These are phyloP conservation scores for Vanilla planifolia DNA, from an alignment of 106 monocot species.

Conservation along the genomic window DNA sequence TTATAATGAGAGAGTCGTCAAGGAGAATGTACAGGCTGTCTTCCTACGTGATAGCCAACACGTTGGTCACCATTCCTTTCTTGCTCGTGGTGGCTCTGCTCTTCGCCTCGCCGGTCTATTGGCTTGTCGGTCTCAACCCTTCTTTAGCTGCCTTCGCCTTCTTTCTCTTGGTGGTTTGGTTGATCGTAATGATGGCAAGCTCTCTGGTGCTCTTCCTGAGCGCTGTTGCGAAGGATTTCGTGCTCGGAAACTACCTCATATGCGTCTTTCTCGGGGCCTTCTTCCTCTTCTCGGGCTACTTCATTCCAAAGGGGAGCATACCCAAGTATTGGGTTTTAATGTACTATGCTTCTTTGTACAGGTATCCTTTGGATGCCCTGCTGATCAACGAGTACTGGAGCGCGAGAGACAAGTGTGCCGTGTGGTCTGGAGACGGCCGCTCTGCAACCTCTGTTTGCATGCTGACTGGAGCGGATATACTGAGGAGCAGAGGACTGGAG, in stretches of 20 bases:
- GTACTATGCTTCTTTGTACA: conserved; percentile 85
- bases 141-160: conserved; percentile 41
- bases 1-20: conserved; percentile 80
- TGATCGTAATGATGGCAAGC: conserved; percentile 85
- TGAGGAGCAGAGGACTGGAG: conserved; percentile 63
- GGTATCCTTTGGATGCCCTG: conserved; percentile 74
- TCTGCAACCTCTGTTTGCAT: conserved; percentile 21
- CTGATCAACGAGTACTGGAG: conserved; percentile 88
- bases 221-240: conserved; percentile 73
- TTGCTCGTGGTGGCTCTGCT: conserved; percentile 69
- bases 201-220: conserved; percentile 79
- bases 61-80: conserved; percentile 65
- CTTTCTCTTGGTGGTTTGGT: conserved; percentile 73
- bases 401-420: conserved; percentile 42
- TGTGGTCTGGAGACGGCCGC: conserved; percentile 27
- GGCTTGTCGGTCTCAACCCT: conserved; percentile 78
- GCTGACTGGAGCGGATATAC: conserved; percentile 64
- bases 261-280: conserved; percentile 62
- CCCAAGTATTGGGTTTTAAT: conserved; percentile 85
- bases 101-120: conserved; percentile 67
- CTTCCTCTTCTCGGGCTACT: conserved; percentile 98
- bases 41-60: conserved; percentile 75
- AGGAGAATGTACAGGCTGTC: conserved; percentile 75
- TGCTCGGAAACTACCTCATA: conserved; percentile 87
- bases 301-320: conserved; percentile 82